These are phyloP conservation scores for Barbarea vulgaris DNA, from an alignment of 345 rosid genomes.

Conservation along the genomic window DNA sequence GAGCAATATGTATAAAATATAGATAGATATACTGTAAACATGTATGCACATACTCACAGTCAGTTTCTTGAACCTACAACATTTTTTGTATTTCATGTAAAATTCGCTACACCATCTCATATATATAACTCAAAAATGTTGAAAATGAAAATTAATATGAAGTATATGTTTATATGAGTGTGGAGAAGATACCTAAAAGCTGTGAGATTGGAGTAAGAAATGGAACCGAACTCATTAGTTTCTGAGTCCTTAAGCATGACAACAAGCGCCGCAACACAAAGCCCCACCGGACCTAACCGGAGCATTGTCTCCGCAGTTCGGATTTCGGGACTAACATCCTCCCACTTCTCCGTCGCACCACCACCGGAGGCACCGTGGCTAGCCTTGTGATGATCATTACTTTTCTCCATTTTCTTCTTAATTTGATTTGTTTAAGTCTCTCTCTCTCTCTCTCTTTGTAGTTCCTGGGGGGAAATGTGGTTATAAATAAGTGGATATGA, in stretches of 20 bases:
- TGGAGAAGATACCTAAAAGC: slow-evolving; percentile 34
- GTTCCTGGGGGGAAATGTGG: slow-evolving; percentile 19
- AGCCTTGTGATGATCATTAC: slow-evolving; percentile 29
- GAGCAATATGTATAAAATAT: neutral
- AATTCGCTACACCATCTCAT: neutral
- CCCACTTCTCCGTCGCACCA: slow-evolving; percentile 25
- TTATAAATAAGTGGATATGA: slow-evolving; percentile 28
- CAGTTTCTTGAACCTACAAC: slow-evolving; percentile 4
- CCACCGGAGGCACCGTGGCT: slow-evolving; percentile 16
- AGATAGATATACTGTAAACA: neutral
- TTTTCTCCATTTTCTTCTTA: slow-evolving; percentile 36
- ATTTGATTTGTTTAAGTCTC: neutral
- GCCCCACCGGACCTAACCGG: slow-evolving; percentile 45
- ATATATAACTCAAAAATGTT: neutral
- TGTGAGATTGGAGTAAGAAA: slow-evolving; percentile 38
- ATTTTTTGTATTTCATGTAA: neutral
- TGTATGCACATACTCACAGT: neutral
- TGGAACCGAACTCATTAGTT: slow-evolving; percentile 38
- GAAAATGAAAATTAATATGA: neutral
- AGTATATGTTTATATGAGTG: neutral
- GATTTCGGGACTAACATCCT: slow-evolving; percentile 30
- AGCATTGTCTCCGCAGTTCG: slow-evolving; percentile 42
- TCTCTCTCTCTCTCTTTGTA: slow-evolving; percentile 13
- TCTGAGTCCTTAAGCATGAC: slow-evolving; percentile 40
- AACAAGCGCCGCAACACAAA: slow-evolving; percentile 45